A percentile compares a stretch with the other conserved stretches of the same genome.
phyloP scores from a whole-genome alignment of 805 yeast genomes.

The Cyberlindnera mrakii region DNA sequence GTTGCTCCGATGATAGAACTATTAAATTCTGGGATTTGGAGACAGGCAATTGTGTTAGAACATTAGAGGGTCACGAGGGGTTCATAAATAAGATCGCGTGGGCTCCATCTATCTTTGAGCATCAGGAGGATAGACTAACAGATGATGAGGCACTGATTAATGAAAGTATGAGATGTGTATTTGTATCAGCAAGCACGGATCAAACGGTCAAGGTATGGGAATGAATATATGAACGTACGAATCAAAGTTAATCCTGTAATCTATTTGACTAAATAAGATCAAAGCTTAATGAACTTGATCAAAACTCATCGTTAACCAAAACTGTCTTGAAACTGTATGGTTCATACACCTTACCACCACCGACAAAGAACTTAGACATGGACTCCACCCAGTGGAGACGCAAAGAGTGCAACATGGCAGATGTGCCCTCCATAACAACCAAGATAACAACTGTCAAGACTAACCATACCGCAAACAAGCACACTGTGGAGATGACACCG shows the following conservation, averaged over 20 bases:
- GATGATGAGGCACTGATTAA: constrained; percentile 29
- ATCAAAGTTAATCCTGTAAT: background rate
- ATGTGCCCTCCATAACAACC: constrained; percentile 97
- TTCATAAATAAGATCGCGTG: constrained; percentile 61
- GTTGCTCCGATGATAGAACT: constrained; percentile 75
- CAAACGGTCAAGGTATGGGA: constrained; percentile 88
- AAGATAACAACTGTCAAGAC: constrained; percentile 82
- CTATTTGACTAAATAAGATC: background rate
- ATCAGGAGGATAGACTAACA: constrained; percentile 22
- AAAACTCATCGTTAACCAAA: constrained; percentile 11
- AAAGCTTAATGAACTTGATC: background rate
- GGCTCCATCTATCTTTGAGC: constrained; percentile 38
- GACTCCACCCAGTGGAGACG: constrained; percentile 99
- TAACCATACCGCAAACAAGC: constrained; percentile 93
- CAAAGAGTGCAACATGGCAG: constrained; percentile 96
- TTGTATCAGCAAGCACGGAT: constrained; percentile 94
- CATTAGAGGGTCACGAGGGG: constrained; percentile 62
- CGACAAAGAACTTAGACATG: constrained; percentile 96
- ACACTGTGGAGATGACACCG: constrained; percentile 72
- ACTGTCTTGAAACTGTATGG: constrained; percentile 65
- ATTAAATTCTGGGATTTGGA: constrained; percentile 74
- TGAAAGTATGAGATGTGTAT: constrained; percentile 53
- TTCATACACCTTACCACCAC: constrained; percentile 86
- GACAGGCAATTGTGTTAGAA: constrained; percentile 40
- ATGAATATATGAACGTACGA: constrained; percentile 20